Percentiles rank a stretch among this genome's conserved stretches.
phyloP scores from a whole-genome alignment of 2,329 filamentous ascomycete genomes.

The Colletotrichum sojae region DNA sequence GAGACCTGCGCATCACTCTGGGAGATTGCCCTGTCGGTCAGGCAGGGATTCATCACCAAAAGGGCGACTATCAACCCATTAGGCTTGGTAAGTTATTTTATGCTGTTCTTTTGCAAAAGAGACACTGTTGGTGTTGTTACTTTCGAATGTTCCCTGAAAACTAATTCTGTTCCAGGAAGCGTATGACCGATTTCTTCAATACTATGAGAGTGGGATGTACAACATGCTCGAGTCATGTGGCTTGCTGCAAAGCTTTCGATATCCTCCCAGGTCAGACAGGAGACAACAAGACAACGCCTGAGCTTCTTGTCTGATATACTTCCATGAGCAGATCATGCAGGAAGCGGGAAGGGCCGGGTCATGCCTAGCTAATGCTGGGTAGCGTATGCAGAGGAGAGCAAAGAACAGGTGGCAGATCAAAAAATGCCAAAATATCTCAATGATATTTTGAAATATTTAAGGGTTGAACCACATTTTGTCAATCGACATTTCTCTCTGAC shows the following conservation, averaged over 20 bases:
- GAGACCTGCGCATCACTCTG: constrained; percentile 2
- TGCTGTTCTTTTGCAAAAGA: background rate
- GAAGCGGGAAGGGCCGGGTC: no score
- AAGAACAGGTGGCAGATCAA: no score
- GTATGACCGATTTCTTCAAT: background rate
- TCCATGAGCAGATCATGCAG: no score
- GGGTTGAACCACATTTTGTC: no score
- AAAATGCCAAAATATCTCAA: no score
- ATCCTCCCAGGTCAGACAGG: background rate
- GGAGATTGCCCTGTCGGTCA: background rate
- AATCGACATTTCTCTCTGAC: no score
- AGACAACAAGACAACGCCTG: background rate
- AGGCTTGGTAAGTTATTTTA: background rate
- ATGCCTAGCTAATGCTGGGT: no score
- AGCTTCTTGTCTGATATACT: no score
- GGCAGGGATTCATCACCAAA: background rate
- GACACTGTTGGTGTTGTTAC: background rate
- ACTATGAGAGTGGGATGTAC: constrained; percentile 1
- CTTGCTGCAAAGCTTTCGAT: constrained; percentile 3
- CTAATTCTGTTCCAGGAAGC: background rate
- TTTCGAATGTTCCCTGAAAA: no score
- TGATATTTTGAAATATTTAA: no score
- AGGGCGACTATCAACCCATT: background rate
- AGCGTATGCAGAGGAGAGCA: no score
- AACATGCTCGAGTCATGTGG: constrained; percentile 2